Base-by-base conservation (phyloP, 306 rosid species). In the Dalbergia cultrata region DNA sequence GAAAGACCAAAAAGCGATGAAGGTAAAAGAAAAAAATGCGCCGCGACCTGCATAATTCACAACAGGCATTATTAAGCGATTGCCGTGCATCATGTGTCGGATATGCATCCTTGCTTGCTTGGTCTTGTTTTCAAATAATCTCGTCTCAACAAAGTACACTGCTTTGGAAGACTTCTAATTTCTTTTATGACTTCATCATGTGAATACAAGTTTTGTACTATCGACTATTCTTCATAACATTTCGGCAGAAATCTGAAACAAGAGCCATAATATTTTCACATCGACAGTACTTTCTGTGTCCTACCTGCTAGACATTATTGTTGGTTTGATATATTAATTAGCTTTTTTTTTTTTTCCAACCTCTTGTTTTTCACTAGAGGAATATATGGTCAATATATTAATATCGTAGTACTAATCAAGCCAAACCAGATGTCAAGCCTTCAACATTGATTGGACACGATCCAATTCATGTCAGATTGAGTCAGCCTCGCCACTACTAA, bases 131-230 rank as follows among this genome's bases (percentile, higher is more conserved):
- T 69, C 14, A 52, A 60, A 61, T 76, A 73, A 70, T 82, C 67
- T 60, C 53, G 60, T 66, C 41, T 68, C 78, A 8, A 50, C 67
- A 14, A 50, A 64, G 54, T 47, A 39, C 45, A 80, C 37, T 70
- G 72, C 35, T 70, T 50, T 53, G 47, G 21, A 33, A 63, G 70
- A 47, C 71, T 45, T 75, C 0, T 9, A 12, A 52, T 8, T n/a
- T 7, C 11, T 7, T 54, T 44, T 3, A 44, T 37, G 41, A 37
- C 57, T n/a, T 66, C 26, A 81, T 59, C 70, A 73, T 81, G 75
- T 72, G 88, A 81, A 78, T n/a, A 26, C 52, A 81, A 75, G 5
- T 54, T 77, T 54, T 82, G 67, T 68, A 34, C 70, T 60, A 79
- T 74, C 22, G 26, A 31, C 74, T 43, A 18, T 66, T 47, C 33